A percentile compares a stretch with the other conserved stretches of the same genome.
Conservation (phyloP, 495 filamentous ascomycete species). For the Aspergillus egyptiacus region DNA sequence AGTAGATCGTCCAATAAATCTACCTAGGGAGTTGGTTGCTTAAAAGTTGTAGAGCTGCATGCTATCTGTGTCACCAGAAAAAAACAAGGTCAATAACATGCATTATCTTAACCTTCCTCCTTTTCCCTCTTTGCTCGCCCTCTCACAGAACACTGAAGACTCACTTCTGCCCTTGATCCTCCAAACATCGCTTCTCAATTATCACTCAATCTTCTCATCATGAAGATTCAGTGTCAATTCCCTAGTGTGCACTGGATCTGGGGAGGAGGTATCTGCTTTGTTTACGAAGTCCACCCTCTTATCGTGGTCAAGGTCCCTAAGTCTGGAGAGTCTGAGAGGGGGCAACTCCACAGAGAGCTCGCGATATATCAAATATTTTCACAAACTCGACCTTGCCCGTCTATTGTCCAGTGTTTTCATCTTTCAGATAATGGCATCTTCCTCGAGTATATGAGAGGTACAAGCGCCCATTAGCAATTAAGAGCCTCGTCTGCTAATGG, state of each 20-base stretch:
- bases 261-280: slow-evolving; percentile 31
- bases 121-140: not conserved
- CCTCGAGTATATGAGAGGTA: slow-evolving; percentile 37
- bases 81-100: not conserved
- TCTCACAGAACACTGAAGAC: not conserved
- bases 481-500: slow-evolving; percentile 6
- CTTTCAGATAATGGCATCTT: slow-evolving; percentile 31
- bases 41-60: no score
- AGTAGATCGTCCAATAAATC: no score
- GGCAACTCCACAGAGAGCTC: slow-evolving; percentile 31
- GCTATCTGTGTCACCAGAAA: no score
- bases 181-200: not conserved
- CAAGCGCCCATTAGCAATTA: not conserved
- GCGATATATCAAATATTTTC: slow-evolving; percentile 29
- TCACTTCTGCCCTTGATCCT: slow-evolving; percentile 3
- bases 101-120: not conserved
- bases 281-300: slow-evolving; percentile 35
- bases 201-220: slow-evolving; percentile 2
- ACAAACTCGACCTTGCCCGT: slow-evolving; percentile 28
- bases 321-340: slow-evolving; percentile 28
- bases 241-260: slow-evolving; percentile 29
- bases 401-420: slow-evolving; percentile 27
- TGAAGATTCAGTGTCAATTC: slow-evolving; percentile 20
- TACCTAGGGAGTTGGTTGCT: no score
- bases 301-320: slow-evolving; percentile 36